Conservation (phyloP, 2,329 filamentous ascomycete species). For the Penicillium sp. region DNA sequence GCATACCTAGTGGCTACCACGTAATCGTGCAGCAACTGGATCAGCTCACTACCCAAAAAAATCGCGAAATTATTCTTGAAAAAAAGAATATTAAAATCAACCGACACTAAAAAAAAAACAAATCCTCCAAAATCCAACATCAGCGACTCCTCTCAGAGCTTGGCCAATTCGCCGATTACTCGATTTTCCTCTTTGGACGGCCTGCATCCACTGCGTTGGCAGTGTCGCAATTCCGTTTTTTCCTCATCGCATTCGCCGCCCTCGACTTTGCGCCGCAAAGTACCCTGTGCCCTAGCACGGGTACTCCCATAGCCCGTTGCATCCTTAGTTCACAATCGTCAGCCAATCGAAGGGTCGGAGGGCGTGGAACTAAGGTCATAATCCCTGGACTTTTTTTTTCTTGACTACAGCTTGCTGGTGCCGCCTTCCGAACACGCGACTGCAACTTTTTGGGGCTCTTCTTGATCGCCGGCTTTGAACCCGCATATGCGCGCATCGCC, state of each 20-base stretch:
- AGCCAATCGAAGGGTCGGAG: slow-evolving; percentile 16
- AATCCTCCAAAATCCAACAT: slow-evolving; percentile 20
- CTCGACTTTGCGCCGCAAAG: slow-evolving; percentile 18
- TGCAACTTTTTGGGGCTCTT: slow-evolving; percentile 23
- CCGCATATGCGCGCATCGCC: slow-evolving; percentile 29
- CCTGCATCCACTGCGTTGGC: slow-evolving; percentile 39
- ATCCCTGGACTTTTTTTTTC: slow-evolving; percentile 11
- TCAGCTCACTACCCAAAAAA: slow-evolving; percentile 24
- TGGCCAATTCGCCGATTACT: slow-evolving; percentile 33
- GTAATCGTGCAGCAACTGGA: slow-evolving; percentile 37
- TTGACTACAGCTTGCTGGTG: slow-evolving; percentile 5
- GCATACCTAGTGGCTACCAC: slow-evolving; percentile 31
- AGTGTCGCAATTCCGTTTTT: slow-evolving; percentile 34
- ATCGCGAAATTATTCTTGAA: neutral
- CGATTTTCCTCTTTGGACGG: slow-evolving; percentile 36
- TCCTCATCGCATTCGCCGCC: slow-evolving; percentile 22
- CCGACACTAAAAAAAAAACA: slow-evolving; percentile 23
- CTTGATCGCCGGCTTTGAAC: slow-evolving; percentile 13
- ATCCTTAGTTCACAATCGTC: slow-evolving; percentile 16
- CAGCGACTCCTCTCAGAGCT: slow-evolving; percentile 22
- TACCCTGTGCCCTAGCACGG: slow-evolving; percentile 20
- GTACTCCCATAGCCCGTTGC: slow-evolving; percentile 26
- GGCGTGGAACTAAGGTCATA: slow-evolving; percentile 6
- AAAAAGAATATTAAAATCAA: slow-evolving; percentile 7
- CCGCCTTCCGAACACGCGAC: slow-evolving; percentile 22